phyloP scores from a whole-genome alignment of 1,284 basidiomycete species.

The Trichosporon faecale region DNA sequence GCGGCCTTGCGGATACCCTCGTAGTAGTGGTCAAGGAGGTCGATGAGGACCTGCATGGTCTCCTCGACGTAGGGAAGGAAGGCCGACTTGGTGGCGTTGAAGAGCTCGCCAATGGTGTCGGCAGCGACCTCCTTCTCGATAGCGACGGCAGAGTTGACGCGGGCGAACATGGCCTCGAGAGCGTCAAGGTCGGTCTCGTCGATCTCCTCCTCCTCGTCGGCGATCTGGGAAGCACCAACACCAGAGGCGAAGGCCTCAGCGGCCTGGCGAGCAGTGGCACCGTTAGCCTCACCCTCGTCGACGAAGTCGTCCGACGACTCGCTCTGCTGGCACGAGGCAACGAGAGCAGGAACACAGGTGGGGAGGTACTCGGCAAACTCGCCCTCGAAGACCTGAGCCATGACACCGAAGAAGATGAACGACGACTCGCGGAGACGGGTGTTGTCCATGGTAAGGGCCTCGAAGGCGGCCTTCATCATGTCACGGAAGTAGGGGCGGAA shows the following conservation, averaged over 20 bases:
- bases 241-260: conserved; percentile 63
- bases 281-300: conserved; percentile 54
- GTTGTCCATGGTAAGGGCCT: conserved; percentile 78
- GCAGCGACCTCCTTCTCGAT: conserved; percentile 99
- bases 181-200: conserved; percentile 77
- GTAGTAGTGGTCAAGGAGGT: conserved; percentile 89
- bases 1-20: conserved; percentile 97
- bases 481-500: conserved; percentile 95
- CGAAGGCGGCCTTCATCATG: conserved; percentile 94
- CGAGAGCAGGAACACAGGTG: conserved; percentile 79
- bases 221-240: conserved; percentile 58
- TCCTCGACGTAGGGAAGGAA: conserved; percentile 78
- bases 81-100: conserved; percentile 72
- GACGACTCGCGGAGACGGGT: conserved; percentile 90
- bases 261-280: conserved; percentile 36
- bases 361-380: conserved; percentile 88
- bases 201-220: conserved; percentile 61
- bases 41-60: conserved; percentile 75
- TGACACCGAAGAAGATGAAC: conserved; percentile 98
- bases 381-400: conserved; percentile 92
- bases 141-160: conserved; percentile 90
- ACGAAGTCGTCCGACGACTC: conserved; percentile 65
- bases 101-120: conserved; percentile 90
- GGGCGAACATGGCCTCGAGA: conserved; percentile 63
- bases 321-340: conserved; percentile 77